Evolutionary conservation across 2,329 filamentous ascomycete genomes (phyloP).

Genomic region (Metarhizium anisopliae): DNA sequence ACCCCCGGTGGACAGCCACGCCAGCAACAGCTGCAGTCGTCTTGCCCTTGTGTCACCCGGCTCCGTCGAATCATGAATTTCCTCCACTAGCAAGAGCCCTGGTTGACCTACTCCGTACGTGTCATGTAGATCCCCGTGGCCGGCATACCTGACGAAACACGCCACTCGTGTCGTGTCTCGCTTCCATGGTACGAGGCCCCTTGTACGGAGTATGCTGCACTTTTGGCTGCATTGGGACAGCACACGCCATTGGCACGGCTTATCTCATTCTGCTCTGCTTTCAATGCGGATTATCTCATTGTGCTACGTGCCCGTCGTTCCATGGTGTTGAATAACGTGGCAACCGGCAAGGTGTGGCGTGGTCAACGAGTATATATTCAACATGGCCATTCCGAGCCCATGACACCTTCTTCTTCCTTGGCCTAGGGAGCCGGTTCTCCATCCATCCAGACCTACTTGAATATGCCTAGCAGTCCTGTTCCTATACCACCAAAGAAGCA

Average conservation of each 20-base stretch:
- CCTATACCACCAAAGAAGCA: neutral
- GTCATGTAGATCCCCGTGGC: too few relatives aligned
- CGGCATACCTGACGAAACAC: neutral
- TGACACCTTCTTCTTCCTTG: neutral
- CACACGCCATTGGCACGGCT: neutral
- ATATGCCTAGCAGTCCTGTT: conserved; percentile 2
- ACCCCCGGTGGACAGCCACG: too few relatives aligned
- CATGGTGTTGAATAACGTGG: too few relatives aligned
- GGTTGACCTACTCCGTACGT: too few relatives aligned
- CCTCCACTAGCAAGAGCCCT: too few relatives aligned
- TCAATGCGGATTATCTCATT: neutral
- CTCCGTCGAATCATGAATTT: too few relatives aligned
- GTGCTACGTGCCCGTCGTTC: neutral
- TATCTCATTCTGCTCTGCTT: neutral
- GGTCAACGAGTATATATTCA: too few relatives aligned
- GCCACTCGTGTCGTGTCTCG: neutral
- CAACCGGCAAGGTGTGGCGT: too few relatives aligned
- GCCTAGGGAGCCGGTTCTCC: neutral
- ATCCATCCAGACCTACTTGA: neutral
- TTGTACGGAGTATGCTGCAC: neutral
- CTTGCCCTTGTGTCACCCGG: too few relatives aligned
- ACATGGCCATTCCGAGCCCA: neutral
- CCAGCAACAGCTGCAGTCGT: too few relatives aligned
- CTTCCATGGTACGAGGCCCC: neutral
- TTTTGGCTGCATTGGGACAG: neutral